Evolutionary conservation across 2,329 filamentous ascomycete genomes (phyloP), one percentile per base, ranked within the genome.

Genomic region (Cercospora beticola): DNA sequence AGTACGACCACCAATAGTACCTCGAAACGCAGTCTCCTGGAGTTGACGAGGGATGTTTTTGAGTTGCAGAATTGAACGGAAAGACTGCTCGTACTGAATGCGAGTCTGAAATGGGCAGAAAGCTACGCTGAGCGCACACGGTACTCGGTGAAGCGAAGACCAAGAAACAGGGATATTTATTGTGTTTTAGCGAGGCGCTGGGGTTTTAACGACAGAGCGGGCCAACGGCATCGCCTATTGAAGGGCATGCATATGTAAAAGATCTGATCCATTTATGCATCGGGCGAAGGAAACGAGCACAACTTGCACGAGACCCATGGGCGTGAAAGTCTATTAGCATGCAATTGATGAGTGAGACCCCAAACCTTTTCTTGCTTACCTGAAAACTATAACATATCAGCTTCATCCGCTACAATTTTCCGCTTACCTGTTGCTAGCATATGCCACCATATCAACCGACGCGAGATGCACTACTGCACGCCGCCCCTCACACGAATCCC

Each of bases 1-100:
- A 72, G 72, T 23, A 73, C 67, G 7, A 73, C 66, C 59, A 60
- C 64, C 5, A 70, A 71, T 28, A 62, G 62, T 26, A 65, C 64
- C 14, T 63, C 70, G n/a, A 71, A 71, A 54, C 61, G 71, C 12
- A 62, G 56, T 49, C 62, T 72, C 23, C 30, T 70, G 56, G 62
- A 73, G 23, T 36, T 70, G 36, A 70, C 66, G 5, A 68, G 62
- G 54, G 40, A 70, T 54, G 66, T 65, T 6, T 66, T 69, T 21
- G 67, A 69, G 46, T 33, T 62, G 36, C 23, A 31, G 57, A 36
- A 60, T 5, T 36, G 30, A 26, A 30, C 21, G 10, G 12, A 64
- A 36, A 28, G 14, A 30, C 43, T 5, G 18, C 21, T 49, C 43
- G 43, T 49, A 52, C 46, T 52, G 46, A 52, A 26, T 23, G 18